Evolutionary conservation across 169 alveolate genomes (phyloP), one percentile per base, ranked within the genome.

Genomic region (Plasmodium relictum): DNA sequence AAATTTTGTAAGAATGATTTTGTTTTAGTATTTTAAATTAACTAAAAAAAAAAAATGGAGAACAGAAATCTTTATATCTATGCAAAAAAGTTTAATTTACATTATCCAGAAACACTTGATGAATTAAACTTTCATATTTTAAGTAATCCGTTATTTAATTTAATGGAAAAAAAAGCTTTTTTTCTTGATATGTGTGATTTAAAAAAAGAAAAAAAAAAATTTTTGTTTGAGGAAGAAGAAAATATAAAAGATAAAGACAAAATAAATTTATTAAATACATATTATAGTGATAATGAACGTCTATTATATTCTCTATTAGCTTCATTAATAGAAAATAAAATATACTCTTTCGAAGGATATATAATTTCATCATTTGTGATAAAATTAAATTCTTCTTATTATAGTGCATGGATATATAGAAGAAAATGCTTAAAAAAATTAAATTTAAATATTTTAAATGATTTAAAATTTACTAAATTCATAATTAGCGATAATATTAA

Each of bases 351-450:
- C 42, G 86, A 85, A 61, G 91, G 91, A 0, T 85, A 85, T 70
- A 72, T 85, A 9, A 37, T 85, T 22, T 69, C 74, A n/a, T 12
- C 87, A 26, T 24, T 69, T 85, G 87, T 65, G 5, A 85, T 85
- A 20, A 69, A 69, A 45, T 37, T 69, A 56, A 85, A 85, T 58
- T 45, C 91, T 26, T 68, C 91, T 52, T 85, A 85, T 31, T 85
- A 85, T 62, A 69, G 87, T 31, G 91, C 91, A 48, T 85, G 91
- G 91, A 59, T 85, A 14, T 85, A 85, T 14, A 68, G 91, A 61
- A 85, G 91, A 61, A 85, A 70, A 58, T 85, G 91, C 31, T 72
- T 85, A 62, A 70, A 48, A 39, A 68, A 59, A 26, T 48, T 85
- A 63, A 68, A 85, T 41, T 58, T 85, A 73, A 85, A 85, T 50